Conservation (phyloP, 768 basidiomycete genomes). For the Pleurotus cornucopiae region DNA sequence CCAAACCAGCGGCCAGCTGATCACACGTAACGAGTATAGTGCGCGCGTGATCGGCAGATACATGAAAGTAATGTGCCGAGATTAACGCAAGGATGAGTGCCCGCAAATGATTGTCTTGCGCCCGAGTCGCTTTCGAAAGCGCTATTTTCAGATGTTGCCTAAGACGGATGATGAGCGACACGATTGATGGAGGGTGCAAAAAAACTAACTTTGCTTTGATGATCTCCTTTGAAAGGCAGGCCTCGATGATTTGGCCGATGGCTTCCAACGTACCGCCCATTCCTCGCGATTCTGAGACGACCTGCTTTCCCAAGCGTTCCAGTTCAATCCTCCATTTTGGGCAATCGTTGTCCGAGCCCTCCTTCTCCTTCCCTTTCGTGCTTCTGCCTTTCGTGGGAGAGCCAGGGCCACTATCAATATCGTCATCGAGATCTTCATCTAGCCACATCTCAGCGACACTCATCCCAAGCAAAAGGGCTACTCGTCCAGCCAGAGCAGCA, state of each 20-base stretch:
- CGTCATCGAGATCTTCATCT: slow-evolving; percentile 14
- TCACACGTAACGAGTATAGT: slow-evolving; percentile 64
- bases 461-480: slow-evolving; percentile 47
- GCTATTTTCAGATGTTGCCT: slow-evolving; percentile 61
- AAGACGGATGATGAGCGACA: slow-evolving; percentile 2
- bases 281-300: slow-evolving; percentile 40
- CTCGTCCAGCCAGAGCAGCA: slow-evolving; percentile 49
- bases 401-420: slow-evolving; percentile 6
- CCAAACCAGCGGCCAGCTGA: slow-evolving; percentile 68
- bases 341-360: not conserved
- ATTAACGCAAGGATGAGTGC: slow-evolving; percentile 66
- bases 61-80: slow-evolving; percentile 68
- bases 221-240: slow-evolving; percentile 52
- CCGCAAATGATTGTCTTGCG: slow-evolving; percentile 71
- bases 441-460: slow-evolving; percentile 15
- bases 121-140: slow-evolving; percentile 48
- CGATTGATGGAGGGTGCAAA: slow-evolving; percentile 11
- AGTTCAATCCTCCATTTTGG: slow-evolving; percentile 22
- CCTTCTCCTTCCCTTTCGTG: slow-evolving; percentile 9
- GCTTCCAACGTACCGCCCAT: slow-evolving; percentile 53
- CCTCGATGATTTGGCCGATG: slow-evolving; percentile 51
- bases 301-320: slow-evolving; percentile 26
- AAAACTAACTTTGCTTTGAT: slow-evolving; percentile 54
- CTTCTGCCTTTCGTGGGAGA: not conserved
- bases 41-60: slow-evolving; percentile 63